Percentiles rank a stretch among this genome's conserved stretches.
Conservation (phyloP, 176 grass and related monocot genomes). For the Saccharum officinarum region DNA sequence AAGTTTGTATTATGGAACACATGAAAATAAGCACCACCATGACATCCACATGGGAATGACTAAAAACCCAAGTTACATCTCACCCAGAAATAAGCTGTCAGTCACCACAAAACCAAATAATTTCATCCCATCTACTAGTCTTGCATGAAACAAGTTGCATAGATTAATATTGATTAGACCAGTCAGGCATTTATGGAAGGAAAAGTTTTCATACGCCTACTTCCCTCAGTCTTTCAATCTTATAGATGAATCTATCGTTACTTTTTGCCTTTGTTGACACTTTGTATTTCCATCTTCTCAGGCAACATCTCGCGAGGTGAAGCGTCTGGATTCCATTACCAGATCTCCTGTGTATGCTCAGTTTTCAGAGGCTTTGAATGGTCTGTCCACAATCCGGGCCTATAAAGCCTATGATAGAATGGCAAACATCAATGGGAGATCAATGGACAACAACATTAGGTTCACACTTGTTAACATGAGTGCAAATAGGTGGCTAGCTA, state of each 20-base stretch:
- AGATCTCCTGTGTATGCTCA: constrained; percentile 98
- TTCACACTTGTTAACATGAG: constrained; percentile 94
- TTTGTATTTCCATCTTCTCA: constrained; percentile 48
- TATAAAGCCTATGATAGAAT: constrained; percentile 99
- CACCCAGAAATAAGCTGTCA: not conserved
- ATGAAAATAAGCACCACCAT: not conserved
- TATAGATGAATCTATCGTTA: constrained; percentile 17
- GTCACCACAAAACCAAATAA: not conserved
- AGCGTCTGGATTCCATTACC: constrained; percentile 93
- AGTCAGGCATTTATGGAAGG: not conserved
- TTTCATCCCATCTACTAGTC: not conserved
- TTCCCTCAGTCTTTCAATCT: not conserved
- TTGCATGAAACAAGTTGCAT: not conserved
- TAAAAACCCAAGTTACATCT: not conserved
- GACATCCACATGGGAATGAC: not conserved
- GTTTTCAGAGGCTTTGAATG: constrained; percentile 95
- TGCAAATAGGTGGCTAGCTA: constrained; percentile 93
- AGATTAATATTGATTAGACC: not conserved
- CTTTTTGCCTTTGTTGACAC: constrained; percentile 34
- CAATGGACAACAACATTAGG: constrained; percentile 99
- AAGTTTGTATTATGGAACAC: constrained; percentile 2
- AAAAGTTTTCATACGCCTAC: not conserved
- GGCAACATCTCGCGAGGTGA: constrained; percentile 90
- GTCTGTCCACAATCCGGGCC: constrained; percentile 92
- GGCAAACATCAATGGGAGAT: constrained; percentile 82